Evolutionary conservation across 169 alveolate species (phyloP), one percentile per base, ranked within the genome.

Genomic region (Eimeria tenella): DNA sequence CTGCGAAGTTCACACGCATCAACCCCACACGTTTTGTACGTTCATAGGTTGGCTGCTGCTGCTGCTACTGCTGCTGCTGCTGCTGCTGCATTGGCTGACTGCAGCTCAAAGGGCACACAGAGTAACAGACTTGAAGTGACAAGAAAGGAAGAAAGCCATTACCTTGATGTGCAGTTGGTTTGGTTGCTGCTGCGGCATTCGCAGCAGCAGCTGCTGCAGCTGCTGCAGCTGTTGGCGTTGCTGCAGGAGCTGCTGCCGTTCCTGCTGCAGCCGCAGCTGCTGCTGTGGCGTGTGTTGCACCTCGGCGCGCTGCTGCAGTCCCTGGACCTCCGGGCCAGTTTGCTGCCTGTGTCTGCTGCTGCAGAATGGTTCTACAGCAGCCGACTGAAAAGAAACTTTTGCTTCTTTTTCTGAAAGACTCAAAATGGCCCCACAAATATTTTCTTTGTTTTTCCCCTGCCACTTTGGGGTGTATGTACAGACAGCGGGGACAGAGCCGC

Each of bases 31-130:
- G 15, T 15, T n/a, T 15, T n/a, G 70, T 60, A 60, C 70, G n/a
- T 3, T 15, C 15, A 60, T 15, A 60, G 2, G 15, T 15, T 68
- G 23, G 50, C 23, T n/a, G 77, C 13, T n/a, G 50, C 50, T 68
- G 77, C 65, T 15, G n/a, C 17, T 58, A 3, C 65, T 58, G 65
- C 17, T 71, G 82, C 82, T 71, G 82, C 23, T 71, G 82, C n/a
- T 71, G 82, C 82, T 31, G 6, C 10, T 8, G 56, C 53, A 2
- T 52, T 4, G 13, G 82, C 55, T 19, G 82, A 2, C 2, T 31
- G 42, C 42, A 31, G 42, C 42, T 31, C 42, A 31, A 31, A 31
- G 42, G 42, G 2, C 42, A 31, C 42, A 31, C 42, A 31, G 2
- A 31, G 42, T 1, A 31, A 15, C 15, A 9, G 15, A 60, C 17